Conservation (phyloP, 352 stramenopile genomes). For the Globisporangium radiosum region DNA sequence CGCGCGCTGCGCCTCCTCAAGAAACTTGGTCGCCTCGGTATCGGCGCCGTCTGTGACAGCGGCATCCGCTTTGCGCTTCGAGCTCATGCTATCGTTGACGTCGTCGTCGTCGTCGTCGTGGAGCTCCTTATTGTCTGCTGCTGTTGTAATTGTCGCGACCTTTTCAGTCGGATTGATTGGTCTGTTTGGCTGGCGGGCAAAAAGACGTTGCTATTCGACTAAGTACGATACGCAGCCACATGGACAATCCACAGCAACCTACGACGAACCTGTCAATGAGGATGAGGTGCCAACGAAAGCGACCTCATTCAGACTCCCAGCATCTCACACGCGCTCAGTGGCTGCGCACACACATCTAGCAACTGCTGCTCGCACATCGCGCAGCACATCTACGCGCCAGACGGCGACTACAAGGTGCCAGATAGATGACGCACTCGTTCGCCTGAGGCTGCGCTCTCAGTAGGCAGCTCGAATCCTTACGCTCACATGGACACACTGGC, state of each 20-base stretch:
- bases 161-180: constrained; percentile 1
- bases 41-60: constrained; percentile 41
- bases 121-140: not conserved
- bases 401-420: too few relatives aligned
- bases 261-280: too few relatives aligned
- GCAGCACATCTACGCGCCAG: too few relatives aligned
- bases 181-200: constrained; percentile 5
- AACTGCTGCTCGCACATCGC: too few relatives aligned
- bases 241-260: not conserved
- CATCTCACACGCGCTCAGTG: too few relatives aligned
- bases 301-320: too few relatives aligned
- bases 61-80: constrained; percentile 12
- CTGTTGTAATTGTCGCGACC: not conserved
- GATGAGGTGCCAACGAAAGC: too few relatives aligned
- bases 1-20: constrained; percentile 65
- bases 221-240: constrained; percentile 6
- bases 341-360: too few relatives aligned
- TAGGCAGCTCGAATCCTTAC: too few relatives aligned
- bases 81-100: constrained; percentile 2
- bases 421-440: too few relatives aligned
- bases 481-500: too few relatives aligned
- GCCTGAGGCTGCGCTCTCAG: too few relatives aligned
- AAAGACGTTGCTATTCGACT: not conserved
- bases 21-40: constrained; percentile 33
- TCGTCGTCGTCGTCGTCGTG: not conserved